Base-by-base conservation (phyloP, 1,284 basidiomycete species). In the Inonotus hispidus region DNA sequence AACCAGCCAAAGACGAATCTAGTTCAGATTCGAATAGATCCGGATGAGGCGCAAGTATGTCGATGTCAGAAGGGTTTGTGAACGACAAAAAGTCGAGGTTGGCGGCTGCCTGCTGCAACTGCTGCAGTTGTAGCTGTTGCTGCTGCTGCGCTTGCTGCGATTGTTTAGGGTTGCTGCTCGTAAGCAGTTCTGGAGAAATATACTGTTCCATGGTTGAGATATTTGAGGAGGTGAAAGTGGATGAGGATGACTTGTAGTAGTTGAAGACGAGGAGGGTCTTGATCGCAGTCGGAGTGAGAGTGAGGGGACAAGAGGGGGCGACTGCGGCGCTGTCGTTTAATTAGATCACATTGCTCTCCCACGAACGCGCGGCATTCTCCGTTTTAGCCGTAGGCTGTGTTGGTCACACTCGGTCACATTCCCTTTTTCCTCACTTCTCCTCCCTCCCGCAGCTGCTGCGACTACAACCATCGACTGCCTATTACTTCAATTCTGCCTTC, bases 21-120 rank as follows among this genome's bases (percentile, higher is more conserved):
- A 92, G 81, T 73, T 92, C 90, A 57, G 82, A 81, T 69, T 91
- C 90, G 75, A 91, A 91, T 64, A 84, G 79, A 78, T 91, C 88
- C 64, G 88, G 86, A 71, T 87, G 82, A 56, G 88, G 87, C 53
- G 85, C 84, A 67, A 83, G 77, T 71, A 88, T 78, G 8, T 32
- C 32, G 75, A 88, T 85, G 66, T 81, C 77, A 66, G 83, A 77
- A 61, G 82, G 77, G 69, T 80, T 67, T 49, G 70, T 80, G 77
- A 86, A 88, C 68, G 84, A 84, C 72, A 83, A 78, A 75, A 87
- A 84, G 74, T 87, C 85, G 72, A 86, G 68, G 69, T 71, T 58
- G 72, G 74, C 57, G 25, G 55, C 68, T 68, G 75, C 45, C 38
- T 59, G 59, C 55, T 47, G 64, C 19, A 56, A 35, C 53, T 55